Percentiles rank a stretch among this genome's conserved stretches.
Evolutionary conservation across 805 yeast species (phyloP).

Genomic region (Candida lessepsii): DNA sequence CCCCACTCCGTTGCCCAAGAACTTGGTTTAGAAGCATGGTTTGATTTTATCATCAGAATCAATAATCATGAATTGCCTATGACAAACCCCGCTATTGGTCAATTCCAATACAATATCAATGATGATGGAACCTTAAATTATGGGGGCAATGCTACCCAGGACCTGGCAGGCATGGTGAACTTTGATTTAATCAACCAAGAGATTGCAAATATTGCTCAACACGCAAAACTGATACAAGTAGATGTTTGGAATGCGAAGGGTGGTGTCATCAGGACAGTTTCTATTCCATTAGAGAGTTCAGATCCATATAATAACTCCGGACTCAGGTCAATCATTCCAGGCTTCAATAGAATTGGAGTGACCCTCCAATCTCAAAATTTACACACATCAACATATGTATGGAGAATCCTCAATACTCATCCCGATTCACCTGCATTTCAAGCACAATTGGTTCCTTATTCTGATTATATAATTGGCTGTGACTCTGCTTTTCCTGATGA

Average conservation of each 20-base stretch:
- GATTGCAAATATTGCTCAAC: slow-evolving; percentile 30
- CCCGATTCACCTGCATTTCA: slow-evolving; percentile 76
- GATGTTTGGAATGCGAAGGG: slow-evolving; percentile 90
- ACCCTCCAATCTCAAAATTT: slow-evolving; percentile 77
- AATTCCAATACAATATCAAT: slow-evolving; percentile 30
- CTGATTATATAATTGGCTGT: slow-evolving; percentile 82
- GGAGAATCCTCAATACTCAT: slow-evolving; percentile 78
- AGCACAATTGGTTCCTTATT: slow-evolving; percentile 79
- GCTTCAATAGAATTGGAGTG: slow-evolving; percentile 58
- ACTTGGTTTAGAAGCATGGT: slow-evolving; percentile 68
- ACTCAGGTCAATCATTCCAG: slow-evolving; percentile 18
- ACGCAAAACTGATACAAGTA: slow-evolving; percentile 45
- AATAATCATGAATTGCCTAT: slow-evolving; percentile 65
- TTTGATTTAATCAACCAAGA: slow-evolving; percentile 44
- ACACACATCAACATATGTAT: slow-evolving; percentile 73
- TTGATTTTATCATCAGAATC: slow-evolving; percentile 80
- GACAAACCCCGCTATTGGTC: slow-evolving; percentile 29
- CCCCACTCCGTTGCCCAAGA: slow-evolving; percentile 37
- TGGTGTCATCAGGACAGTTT: slow-evolving; percentile 44
- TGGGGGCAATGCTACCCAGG: slow-evolving; percentile 31
- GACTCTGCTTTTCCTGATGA: slow-evolving; percentile 61
- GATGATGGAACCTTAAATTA: slow-evolving; percentile 43
- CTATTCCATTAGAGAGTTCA: slow-evolving; percentile 22
- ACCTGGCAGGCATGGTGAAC: slow-evolving; percentile 39
- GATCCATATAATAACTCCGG: slow-evolving; percentile 16